phyloP scores from a whole-genome alignment of 768 basidiomycete species.

The Suillus cothurnatus region DNA sequence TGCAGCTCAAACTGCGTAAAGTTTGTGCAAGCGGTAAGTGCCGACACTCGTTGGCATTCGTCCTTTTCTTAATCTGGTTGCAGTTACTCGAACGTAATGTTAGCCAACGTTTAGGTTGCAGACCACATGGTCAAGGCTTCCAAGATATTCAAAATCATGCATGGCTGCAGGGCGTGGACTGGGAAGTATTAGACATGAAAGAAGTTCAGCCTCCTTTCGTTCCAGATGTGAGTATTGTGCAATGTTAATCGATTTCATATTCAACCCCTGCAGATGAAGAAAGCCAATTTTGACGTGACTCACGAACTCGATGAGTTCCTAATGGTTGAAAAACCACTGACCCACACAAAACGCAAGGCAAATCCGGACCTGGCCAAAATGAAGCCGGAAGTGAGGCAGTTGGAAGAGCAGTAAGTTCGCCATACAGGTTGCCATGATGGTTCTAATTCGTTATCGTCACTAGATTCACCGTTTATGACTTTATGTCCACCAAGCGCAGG shows the following conservation, averaged over 20 bases:
- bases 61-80: conserved; percentile 2
- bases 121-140: conserved; percentile 65
- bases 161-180: conserved; percentile 85
- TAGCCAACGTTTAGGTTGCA: conserved; percentile 78
- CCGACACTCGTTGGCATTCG: not conserved
- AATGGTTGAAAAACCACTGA: conserved; percentile 97
- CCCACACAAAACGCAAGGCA: conserved; percentile 89
- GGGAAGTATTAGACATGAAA: conserved; percentile 76
- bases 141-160: conserved; percentile 80
- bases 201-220: conserved; percentile 79
- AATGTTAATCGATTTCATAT: conserved; percentile 6
- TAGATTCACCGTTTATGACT: conserved; percentile 92
- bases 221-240: conserved; percentile 76
- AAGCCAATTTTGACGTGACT: conserved; percentile 97
- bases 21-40: conserved; percentile 67
- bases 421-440: not conserved
- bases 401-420: conserved; percentile 84
- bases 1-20: conserved; percentile 69
- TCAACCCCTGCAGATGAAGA: conserved; percentile 66
- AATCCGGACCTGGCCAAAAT: conserved; percentile 85
- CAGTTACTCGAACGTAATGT: conserved; percentile 88
- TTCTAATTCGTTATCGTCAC: conserved; percentile 13
- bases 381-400: conserved; percentile 86
- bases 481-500: conserved; percentile 64
- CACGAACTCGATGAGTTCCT: conserved; percentile 98